Conservation (phyloP, 768 basidiomycete genomes). For the Naganishia vishniacii region DNA sequence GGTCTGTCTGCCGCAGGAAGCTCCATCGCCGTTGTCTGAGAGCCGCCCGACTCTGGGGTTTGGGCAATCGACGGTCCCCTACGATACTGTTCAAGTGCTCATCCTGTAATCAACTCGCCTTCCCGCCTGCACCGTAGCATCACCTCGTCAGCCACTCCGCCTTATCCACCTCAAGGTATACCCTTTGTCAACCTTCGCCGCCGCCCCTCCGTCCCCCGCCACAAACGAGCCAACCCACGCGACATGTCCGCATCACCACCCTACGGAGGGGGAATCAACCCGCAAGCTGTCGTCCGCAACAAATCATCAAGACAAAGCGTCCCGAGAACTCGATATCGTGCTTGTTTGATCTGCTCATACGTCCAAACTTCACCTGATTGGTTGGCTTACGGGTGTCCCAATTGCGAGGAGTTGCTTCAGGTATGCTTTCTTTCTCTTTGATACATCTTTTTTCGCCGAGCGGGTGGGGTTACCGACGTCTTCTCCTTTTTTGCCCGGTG, state of each 20-base stretch:
- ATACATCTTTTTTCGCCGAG: too few relatives aligned
- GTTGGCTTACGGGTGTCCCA: conserved; percentile 80
- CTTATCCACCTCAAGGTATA: neutral
- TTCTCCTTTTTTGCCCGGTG: neutral
- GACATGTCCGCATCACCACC: conserved; percentile 19
- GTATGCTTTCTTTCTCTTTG: conserved; percentile 53
- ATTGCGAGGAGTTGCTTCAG: conserved; percentile 92
- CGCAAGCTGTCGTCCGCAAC: conserved; percentile 19
- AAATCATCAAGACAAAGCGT: neutral
- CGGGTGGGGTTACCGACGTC: too few relatives aligned
- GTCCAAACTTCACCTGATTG: conserved; percentile 81
- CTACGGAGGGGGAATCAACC: neutral
- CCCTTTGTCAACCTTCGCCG: too few relatives aligned
- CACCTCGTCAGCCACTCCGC: too few relatives aligned
- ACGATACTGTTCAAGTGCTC: too few relatives aligned
- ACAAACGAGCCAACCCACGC: neutral
- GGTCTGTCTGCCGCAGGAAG: too few relatives aligned
- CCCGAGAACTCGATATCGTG: conserved; percentile 52
- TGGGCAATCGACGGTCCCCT: too few relatives aligned
- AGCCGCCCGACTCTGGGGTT: neutral
- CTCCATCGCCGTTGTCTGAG: too few relatives aligned
- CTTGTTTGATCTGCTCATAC: conserved; percentile 89
- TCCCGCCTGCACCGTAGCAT: too few relatives aligned
- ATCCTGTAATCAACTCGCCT: too few relatives aligned
- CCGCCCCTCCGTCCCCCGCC: too few relatives aligned